These are phyloP conservation scores for Quercus robur DNA, from an alignment of 306 rosid species.

Conservation along the genomic window DNA sequence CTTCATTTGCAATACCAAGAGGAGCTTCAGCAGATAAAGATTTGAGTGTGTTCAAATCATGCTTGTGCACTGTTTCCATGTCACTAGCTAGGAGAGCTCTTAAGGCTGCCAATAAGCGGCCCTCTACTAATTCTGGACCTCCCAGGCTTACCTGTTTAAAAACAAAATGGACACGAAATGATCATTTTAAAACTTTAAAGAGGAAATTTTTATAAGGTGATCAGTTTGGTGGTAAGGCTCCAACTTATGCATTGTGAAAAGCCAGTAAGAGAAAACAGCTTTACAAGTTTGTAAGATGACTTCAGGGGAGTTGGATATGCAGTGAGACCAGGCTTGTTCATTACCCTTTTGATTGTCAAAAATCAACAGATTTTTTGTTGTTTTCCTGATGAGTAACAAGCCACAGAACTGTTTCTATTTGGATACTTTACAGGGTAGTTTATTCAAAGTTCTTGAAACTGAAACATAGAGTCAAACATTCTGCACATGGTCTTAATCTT, in stretches of 20 bases:
- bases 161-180: neutral
- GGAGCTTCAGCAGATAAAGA: conserved; percentile 78
- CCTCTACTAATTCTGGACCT: conserved; percentile 69
- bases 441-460: neutral
- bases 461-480: neutral
- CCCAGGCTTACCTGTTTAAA: conserved; percentile 70
- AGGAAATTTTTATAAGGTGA: neutral
- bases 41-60: conserved; percentile 56
- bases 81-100: conserved; percentile 61
- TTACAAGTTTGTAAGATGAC: neutral
- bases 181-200: neutral
- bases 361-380: too few relatives aligned
- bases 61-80: conserved; percentile 44
- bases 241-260: neutral
- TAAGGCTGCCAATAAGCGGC: conserved; percentile 83
- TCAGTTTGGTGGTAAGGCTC: neutral
- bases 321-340: neutral
- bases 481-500: neutral
- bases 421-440: neutral
- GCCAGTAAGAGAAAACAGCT: neutral
- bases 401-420: neutral
- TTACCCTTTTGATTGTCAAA: neutral
- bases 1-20: conserved; percentile 71
- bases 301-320: neutral
- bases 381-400: neutral